A percentile compares a stretch with the other conserved stretches of the same genome.
Evolutionary conservation across 306 rosid species (phyloP).

Genomic region (Corylus avellana): DNA sequence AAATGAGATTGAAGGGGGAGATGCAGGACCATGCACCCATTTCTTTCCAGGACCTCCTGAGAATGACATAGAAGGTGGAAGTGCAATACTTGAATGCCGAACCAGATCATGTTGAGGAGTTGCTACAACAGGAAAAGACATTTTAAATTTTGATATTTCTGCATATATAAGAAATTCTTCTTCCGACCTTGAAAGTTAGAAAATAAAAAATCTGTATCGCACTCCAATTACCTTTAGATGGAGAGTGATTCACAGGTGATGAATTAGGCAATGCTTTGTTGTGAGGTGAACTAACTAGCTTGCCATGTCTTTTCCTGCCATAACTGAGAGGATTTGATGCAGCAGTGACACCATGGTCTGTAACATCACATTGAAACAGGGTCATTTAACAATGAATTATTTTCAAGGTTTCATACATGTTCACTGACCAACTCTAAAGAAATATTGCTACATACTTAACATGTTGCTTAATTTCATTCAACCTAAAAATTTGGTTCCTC

Average conservation of each 20-base stretch:
- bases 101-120: conserved; percentile 31
- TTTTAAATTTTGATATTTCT: conserved; percentile 1
- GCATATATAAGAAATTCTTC: background rate
- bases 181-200: conserved; percentile 12
- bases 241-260: conserved; percentile 13
- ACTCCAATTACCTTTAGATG: conserved; percentile 25
- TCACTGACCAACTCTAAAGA: background rate
- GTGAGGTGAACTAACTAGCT: conserved; percentile 19
- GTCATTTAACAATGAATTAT: background rate
- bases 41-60: conserved; percentile 40
- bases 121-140: conserved; percentile 37
- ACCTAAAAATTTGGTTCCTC: background rate
- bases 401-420: background rate
- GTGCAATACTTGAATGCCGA: conserved; percentile 51
- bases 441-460: background rate
- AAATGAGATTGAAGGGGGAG: conserved; percentile 45
- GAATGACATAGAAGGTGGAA: conserved; percentile 62
- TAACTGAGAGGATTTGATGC: conserved; percentile 28
- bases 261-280: conserved; percentile 10
- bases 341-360: conserved; percentile 34
- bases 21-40: conserved; percentile 43
- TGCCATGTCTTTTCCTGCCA: conserved; percentile 31
- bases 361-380: conserved; percentile 8
- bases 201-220: conserved; percentile 6
- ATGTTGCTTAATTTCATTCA: background rate